Evolutionary conservation across 345 rosid genomes (phyloP), one percentile per base, ranked within the genome.

Genomic region (Excoecaria agallocha): DNA sequence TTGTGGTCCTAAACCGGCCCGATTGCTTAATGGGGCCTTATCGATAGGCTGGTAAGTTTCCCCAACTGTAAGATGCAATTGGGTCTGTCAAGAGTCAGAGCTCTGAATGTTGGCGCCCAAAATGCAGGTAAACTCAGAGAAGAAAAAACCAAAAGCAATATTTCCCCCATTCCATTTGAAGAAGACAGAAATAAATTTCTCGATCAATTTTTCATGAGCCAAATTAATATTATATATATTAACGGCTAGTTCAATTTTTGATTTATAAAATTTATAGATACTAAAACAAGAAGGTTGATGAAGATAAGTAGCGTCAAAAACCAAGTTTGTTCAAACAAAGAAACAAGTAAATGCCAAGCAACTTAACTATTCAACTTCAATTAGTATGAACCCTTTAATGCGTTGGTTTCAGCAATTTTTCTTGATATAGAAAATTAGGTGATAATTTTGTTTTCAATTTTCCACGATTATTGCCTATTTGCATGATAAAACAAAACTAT

Each of bases 271-370:
- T 30, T 30, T 30, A 51, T 19, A 69, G 9, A 51, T 35, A 17
- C 72, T 35, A 69, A 51, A 69, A 51, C 8, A 37, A 69, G 60
- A 37, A 69, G 25, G 8, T 51, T 24, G 48, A 69, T 51, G 61
- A 52, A 69, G 30, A 35, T 20, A 69, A 35, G 1, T 30, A 52
- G 72, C 72, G 72, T 69, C 72, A 69, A 51, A 52, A 52, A 51
- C 45, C 58, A 69, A 51, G 12, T 41, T 69, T 69, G 5, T 51
- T 35, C 30, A 37, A 17, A 8, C 17, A 30, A 52, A 24, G 49
- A 51, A 51, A 69, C 1, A 10, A 66, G 51, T 46, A 45, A 3
- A 30, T 24, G 59, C 24, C 43, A 48, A 68, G 45, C 20, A 68
- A 30, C 43, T 69, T 60, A 51, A 69, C 51, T 52, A 35, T 4